Percentiles rank a stretch among this genome's conserved stretches.
Conservation (phyloP, 148 eudicot genomes). For the Fagopyrum esculentum region DNA sequence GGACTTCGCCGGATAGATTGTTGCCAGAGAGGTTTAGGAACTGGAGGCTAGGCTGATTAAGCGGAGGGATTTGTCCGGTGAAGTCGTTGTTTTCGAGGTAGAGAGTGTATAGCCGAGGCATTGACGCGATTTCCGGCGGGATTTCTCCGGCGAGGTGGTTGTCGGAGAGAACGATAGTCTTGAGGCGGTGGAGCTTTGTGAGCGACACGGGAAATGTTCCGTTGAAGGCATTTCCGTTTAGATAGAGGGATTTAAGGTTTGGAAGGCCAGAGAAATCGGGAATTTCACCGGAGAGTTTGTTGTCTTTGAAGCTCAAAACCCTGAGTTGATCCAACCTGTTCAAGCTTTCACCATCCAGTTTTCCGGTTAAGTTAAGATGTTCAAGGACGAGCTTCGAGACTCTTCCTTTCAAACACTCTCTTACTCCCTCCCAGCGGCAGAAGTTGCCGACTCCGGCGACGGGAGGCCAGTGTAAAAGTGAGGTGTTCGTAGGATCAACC, state of each 20-base stretch:
- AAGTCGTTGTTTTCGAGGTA: slow-evolving; percentile 53
- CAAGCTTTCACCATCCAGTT: slow-evolving; percentile 29
- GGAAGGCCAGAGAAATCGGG: slow-evolving; percentile 12
- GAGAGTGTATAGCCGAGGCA: slow-evolving; percentile 41
- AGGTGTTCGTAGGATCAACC: not conserved
- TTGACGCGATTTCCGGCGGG: slow-evolving; percentile 28
- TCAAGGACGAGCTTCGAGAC: slow-evolving; percentile 79
- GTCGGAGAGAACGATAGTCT: slow-evolving; percentile 48
- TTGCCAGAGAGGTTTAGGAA: slow-evolving; percentile 65
- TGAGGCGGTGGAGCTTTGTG: slow-evolving; percentile 52
- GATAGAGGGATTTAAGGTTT: slow-evolving; percentile 3
- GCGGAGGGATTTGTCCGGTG: slow-evolving; percentile 47
- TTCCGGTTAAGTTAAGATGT: slow-evolving; percentile 29
- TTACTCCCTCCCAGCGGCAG: slow-evolving; percentile 75
- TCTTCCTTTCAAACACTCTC: slow-evolving; percentile 61
- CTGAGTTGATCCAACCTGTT: slow-evolving; percentile 18
- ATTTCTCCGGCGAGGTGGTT: slow-evolving; percentile 54
- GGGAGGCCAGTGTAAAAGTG: slow-evolving; percentile 3
- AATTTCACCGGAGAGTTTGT: not conserved
- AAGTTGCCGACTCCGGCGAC: slow-evolving; percentile 15
- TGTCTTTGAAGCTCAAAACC: slow-evolving; percentile 14
- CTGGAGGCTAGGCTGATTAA: slow-evolving; percentile 48
- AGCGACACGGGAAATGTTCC: slow-evolving; percentile 53
- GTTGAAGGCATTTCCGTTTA: slow-evolving; percentile 14
- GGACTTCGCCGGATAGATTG: slow-evolving; percentile 55